Evolutionary conservation across 129 eudicot genomes (phyloP).

Genomic region (Chrysanthemum lavandulifolium): DNA sequence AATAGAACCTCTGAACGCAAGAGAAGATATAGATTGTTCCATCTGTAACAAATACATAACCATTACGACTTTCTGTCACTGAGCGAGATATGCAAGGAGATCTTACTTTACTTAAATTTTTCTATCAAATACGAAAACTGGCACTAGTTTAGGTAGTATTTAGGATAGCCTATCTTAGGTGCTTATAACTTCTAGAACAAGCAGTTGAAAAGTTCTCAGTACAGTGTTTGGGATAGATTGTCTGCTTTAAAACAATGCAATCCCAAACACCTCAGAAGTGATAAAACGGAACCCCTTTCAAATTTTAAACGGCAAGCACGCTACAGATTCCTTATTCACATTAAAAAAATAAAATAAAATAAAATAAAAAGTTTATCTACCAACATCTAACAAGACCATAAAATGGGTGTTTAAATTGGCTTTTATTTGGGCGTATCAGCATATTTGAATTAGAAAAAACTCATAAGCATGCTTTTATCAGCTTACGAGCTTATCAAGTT

Average conservation of each 20-base stretch:
- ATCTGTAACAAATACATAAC: conserved; percentile 42
- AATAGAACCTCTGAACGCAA: conserved; percentile 72
- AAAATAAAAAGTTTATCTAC: neutral
- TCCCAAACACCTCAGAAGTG: neutral
- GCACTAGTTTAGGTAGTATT: too few relatives aligned
- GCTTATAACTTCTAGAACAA: too few relatives aligned
- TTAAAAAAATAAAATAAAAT: neutral
- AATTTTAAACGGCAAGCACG: neutral
- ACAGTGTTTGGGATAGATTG: too few relatives aligned
- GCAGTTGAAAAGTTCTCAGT: too few relatives aligned
- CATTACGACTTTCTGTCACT: conserved; percentile 4
- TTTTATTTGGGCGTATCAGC: too few relatives aligned
- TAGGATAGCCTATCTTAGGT: too few relatives aligned
- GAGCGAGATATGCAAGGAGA: neutral
- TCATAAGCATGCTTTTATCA: neutral
- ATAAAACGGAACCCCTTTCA: too few relatives aligned
- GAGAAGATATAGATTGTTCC: conserved; percentile 63
- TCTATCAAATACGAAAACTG: neutral
- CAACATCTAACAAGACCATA: neutral
- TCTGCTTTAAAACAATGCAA: too few relatives aligned
- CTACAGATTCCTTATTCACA: neutral
- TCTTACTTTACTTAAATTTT: too few relatives aligned
- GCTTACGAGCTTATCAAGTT: too few relatives aligned
- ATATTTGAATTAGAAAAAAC: too few relatives aligned
- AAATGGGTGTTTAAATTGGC: neutral